Percentiles rank a stretch among this genome's conserved stretches.
Conservation (phyloP, 202 grass and related monocot genomes). For the Cymbopogon flexuosus region DNA sequence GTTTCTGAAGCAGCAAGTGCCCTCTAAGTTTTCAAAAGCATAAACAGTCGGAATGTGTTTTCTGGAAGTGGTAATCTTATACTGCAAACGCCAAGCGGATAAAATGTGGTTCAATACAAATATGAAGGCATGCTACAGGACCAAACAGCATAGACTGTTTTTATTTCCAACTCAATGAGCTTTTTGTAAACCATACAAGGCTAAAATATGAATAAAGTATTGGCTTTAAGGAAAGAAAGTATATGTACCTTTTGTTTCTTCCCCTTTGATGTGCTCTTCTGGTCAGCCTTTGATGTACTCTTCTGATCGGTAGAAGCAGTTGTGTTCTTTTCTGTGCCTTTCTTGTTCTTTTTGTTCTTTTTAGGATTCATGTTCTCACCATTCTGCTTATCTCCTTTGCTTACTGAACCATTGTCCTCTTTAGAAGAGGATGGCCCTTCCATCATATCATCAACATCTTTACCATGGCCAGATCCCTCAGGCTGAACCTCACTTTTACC, state of each 20-base stretch:
- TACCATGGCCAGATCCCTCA: conserved; percentile 35
- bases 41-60: neutral
- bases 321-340: conserved; percentile 46
- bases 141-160: neutral
- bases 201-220: neutral
- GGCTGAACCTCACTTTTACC: conserved; percentile 20
- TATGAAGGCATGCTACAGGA: neutral
- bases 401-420: conserved; percentile 30
- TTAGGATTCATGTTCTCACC: conserved; percentile 50
- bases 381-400: conserved; percentile 39
- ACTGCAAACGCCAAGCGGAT: neutral
- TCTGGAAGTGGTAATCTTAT: neutral
- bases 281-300: conserved; percentile 43
- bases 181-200: neutral
- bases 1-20: neutral
- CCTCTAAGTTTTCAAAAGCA: neutral
- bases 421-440: conserved; percentile 40
- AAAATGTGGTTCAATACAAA: neutral
- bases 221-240: neutral
- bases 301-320: conserved; percentile 44
- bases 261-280: conserved; percentile 50
- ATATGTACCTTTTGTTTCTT: conserved; percentile 77
- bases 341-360: conserved; percentile 53
- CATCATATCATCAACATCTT: conserved; percentile 42
- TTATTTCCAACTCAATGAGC: neutral